Conservation (phyloP, 176 grass and related monocot species). For the Musa troglodytarum region DNA sequence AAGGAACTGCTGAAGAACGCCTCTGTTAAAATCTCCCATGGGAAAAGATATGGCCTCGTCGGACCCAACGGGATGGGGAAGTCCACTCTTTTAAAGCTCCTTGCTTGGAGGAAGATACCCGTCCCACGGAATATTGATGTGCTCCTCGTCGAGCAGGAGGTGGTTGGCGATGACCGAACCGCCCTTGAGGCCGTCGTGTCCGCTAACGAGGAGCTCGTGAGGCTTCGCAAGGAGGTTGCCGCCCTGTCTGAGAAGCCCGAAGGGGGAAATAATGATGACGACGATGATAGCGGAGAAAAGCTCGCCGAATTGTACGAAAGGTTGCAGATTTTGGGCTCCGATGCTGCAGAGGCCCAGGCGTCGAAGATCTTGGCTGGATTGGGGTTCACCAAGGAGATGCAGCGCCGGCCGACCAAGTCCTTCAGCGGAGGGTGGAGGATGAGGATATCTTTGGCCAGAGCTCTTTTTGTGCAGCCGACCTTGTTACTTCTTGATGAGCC, state of each 20-base stretch:
- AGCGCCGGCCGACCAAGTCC: conserved; percentile 61
- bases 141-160: conserved; percentile 88
- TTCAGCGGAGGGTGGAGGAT: conserved; percentile 99
- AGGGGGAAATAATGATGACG: conserved; percentile 45
- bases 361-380: conserved; percentile 83
- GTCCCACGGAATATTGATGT: conserved; percentile 86
- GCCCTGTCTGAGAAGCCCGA: conserved; percentile 27
- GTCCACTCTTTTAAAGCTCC: conserved; percentile 80
- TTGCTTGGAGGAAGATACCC: conserved; percentile 74
- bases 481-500: conserved; percentile 83
- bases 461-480: conserved; percentile 96
- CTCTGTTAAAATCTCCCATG: conserved; percentile 73
- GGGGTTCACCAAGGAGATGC: conserved; percentile 80
- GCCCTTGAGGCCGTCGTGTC: conserved; percentile 73
- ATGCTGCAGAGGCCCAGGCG: conserved; percentile 52
- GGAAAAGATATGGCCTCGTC: conserved; percentile 69
- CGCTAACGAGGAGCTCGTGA: conserved; percentile 72
- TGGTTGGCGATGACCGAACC: conserved; percentile 58
- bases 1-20: conserved; percentile 92
- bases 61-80: conserved; percentile 95
- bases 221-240: conserved; percentile 55
- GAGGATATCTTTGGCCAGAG: conserved; percentile 87
- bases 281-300: conserved; percentile 40
- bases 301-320: conserved; percentile 72
- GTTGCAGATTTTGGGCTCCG: conserved; percentile 64